Evolutionary conservation across 1,284 basidiomycete genomes (phyloP).

Genomic region (Fistulina hepatica): DNA sequence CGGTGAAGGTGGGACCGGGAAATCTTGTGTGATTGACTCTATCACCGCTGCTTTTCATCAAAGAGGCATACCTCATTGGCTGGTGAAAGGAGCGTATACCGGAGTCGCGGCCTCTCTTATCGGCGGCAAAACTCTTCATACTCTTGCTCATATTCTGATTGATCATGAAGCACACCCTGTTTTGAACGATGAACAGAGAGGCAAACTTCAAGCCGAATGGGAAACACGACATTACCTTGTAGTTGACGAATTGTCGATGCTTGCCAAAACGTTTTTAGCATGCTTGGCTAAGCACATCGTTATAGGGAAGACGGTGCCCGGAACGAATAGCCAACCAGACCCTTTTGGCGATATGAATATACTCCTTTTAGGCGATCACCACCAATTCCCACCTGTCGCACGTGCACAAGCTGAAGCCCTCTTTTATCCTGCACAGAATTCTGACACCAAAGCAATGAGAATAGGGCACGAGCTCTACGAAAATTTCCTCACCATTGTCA

Average conservation of each 20-base stretch:
- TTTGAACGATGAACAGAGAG: not conserved
- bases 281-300: not conserved
- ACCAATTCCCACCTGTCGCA: not conserved
- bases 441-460: not conserved
- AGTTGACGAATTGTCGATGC: not conserved
- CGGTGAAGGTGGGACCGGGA: slow-evolving; percentile 29
- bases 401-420: not conserved
- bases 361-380: not conserved
- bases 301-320: not conserved
- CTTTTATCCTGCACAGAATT: not conserved
- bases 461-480: not conserved
- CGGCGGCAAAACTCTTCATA: slow-evolving; percentile 15
- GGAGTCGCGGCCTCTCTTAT: slow-evolving; percentile 27
- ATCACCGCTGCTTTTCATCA: slow-evolving; percentile 19
- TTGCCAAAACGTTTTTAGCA: not conserved
- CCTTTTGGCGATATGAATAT: not conserved
- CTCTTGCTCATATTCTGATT: slow-evolving; percentile 1
- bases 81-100: slow-evolving; percentile 25
- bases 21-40: slow-evolving; percentile 27
- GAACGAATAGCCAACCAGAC: not conserved
- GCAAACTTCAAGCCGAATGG: not conserved
- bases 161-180: not conserved
- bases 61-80: slow-evolving; percentile 4
- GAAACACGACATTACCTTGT: not conserved
- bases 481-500: not conserved